A percentile compares a stretch with the other conserved stretches of the same genome.
phyloP scores from a whole-genome alignment of 2,329 filamentous ascomycete genomes.

The Penicillium sp. region DNA sequence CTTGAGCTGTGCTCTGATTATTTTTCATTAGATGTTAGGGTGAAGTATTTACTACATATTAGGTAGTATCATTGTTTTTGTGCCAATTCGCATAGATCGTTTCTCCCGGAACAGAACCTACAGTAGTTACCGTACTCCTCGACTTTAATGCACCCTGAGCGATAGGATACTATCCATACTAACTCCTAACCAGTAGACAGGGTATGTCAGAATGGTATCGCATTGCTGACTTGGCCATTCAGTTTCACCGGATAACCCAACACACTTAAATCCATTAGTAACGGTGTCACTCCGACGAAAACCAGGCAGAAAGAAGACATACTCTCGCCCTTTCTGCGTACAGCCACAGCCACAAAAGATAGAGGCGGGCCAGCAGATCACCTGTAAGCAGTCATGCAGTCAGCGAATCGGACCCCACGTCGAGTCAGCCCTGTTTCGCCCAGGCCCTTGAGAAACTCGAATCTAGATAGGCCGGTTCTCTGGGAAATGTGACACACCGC shows the following conservation, averaged over 20 bases:
- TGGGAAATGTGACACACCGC: slow-evolving; percentile 48
- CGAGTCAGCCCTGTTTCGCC: neutral
- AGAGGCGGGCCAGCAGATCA: slow-evolving; percentile 60
- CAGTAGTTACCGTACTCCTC: too few relatives aligned
- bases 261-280: slow-evolving; percentile 49
- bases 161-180: too few relatives aligned
- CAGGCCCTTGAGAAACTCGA: neutral
- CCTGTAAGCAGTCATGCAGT: slow-evolving; percentile 34
- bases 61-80: too few relatives aligned
- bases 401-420: neutral
- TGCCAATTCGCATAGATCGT: too few relatives aligned
- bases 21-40: neutral
- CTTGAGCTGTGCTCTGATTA: too few relatives aligned
- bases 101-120: too few relatives aligned
- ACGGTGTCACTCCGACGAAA: neutral
- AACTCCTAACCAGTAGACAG: too few relatives aligned
- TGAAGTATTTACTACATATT: too few relatives aligned
- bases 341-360: slow-evolving; percentile 62
- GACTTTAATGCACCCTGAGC: too few relatives aligned
- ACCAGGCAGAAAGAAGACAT: slow-evolving; percentile 24
- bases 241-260: slow-evolving; percentile 57
- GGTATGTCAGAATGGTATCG: slow-evolving; percentile 52
- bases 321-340: slow-evolving; percentile 60
- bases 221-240: slow-evolving; percentile 55
- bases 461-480: neutral